Percentiles rank a stretch among this genome's conserved stretches.
These are phyloP conservation scores for Penicillium crustosum DNA, from an alignment of 2,329 filamentous ascomycete genomes.

Conservation along the genomic window DNA sequence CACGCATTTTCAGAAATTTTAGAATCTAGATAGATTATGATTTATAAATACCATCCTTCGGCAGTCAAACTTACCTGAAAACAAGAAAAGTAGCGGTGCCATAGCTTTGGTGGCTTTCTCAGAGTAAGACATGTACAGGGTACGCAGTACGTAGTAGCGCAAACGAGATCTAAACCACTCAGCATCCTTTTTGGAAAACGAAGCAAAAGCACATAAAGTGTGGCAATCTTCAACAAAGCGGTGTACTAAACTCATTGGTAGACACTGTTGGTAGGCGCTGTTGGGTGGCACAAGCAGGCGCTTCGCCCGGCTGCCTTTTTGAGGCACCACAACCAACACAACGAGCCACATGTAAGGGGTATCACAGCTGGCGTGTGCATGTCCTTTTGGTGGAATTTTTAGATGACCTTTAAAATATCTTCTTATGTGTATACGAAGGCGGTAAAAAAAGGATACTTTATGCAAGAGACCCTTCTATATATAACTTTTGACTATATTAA, in stretches of 20 bases:
- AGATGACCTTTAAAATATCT: no score
- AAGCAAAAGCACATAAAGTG: neutral
- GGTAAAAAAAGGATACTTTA: no score
- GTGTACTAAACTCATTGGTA: neutral
- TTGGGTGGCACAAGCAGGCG: neutral
- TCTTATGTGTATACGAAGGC: no score
- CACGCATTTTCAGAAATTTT: no score
- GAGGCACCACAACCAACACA: neutral
- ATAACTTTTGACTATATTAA: no score
- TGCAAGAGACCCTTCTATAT: no score
- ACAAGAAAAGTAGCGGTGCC: conserved; percentile 32
- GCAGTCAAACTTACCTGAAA: no score
- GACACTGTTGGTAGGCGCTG: neutral
- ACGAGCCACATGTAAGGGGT: neutral
- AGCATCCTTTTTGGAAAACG: neutral
- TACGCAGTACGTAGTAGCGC: neutral
- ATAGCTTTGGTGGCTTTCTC: neutral
- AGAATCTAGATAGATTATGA: no score
- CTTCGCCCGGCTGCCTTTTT: neutral
- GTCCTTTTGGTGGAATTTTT: no score
- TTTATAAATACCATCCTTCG: no score
- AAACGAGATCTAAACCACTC: neutral
- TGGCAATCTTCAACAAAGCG: neutral
- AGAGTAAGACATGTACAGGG: neutral
- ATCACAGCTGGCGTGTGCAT: neutral